Base-by-base conservation (phyloP, 768 basidiomycete genomes). In the Gelatoporia subvermispora region DNA sequence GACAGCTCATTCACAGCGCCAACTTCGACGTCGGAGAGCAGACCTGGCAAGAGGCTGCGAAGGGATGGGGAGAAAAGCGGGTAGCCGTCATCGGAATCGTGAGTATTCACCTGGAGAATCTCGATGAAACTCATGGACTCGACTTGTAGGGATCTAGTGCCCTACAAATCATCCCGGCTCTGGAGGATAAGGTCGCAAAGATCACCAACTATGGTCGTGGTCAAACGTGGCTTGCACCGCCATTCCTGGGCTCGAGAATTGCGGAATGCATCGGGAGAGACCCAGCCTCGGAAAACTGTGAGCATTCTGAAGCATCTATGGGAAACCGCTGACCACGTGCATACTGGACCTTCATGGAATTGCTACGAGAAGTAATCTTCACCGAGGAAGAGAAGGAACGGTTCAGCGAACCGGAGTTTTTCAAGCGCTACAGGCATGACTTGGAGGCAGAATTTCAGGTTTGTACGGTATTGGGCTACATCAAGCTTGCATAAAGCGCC, bases 1-100 rank as follows among this genome's bases (percentile, higher is more conserved):
- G 84, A 2, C 69, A 65, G 38, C 59, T 84, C 8, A 61, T 82
- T 1, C 85, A 87, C 55, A 78, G 78, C n/a, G 84, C 82, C 0
- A 57, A 73, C 4, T 84, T 81, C 81, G 72, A 76, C 11, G 64
- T 65, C 23, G 54, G 52, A 11, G 53, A 55, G 20, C 61, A 56
- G 16, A 53, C 52, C 1, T 75, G 72, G 73, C 58, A 70, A 57
- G 71, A 72, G 8, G 72, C 66, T 15, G 69, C 73, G 11, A 68
- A 68, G 47, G 64, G 68, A 17, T 80, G 80, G 77, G 66, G 64
- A 28, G 68, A 73, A 41, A 81, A 80, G 59, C 67, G 51, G n/a
- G 75, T 81, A 11, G 80, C 71, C 8, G 72, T 82, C 5, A 76
- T 82, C 41, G 81, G 81, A 22, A 76, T 78, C 16, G 79, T 79